These are phyloP conservation scores for Postia placenta DNA, from an alignment of 768 basidiomycete genomes.

Conservation along the genomic window DNA sequence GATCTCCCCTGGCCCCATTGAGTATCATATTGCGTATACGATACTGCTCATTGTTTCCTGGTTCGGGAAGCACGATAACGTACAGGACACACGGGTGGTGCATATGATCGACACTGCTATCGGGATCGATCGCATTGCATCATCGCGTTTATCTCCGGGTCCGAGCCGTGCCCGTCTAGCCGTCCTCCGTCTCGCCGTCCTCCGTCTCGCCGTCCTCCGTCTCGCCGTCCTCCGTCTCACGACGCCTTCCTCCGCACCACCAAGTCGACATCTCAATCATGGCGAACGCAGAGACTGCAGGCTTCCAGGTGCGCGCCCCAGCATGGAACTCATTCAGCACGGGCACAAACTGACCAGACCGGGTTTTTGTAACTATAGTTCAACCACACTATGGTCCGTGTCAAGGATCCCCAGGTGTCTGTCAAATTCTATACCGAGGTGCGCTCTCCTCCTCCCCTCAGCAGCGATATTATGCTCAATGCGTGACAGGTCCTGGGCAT, in stretches of 20 bases:
- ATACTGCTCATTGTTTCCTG: no score
- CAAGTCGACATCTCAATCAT: neutral
- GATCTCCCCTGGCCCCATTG: no score
- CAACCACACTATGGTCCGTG: constrained; percentile 83
- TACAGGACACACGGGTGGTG: neutral
- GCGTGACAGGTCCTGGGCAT: constrained; percentile 58
- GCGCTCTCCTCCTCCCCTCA: constrained; percentile 12
- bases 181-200: neutral
- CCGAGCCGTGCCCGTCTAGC: no score
- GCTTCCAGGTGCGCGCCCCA: constrained; percentile 7
- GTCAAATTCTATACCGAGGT: constrained; percentile 78
- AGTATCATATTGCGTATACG: no score
- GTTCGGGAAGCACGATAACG: no score
- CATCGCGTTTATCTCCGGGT: constrained; percentile 2
- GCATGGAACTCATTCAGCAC: no score
- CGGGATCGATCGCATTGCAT: neutral
- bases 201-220: neutral
- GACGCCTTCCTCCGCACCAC: neutral
- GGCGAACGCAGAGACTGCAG: constrained; percentile 5
- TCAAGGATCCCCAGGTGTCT: constrained; percentile 81
- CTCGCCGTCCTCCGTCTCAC: neutral
- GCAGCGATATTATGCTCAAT: neutral
- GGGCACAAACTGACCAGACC: no score
- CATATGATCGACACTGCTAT: neutral
- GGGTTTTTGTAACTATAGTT: no score